These are phyloP conservation scores for Plasmodium coatneyi DNA, from an alignment of 169 alveolate species.

Conservation along the genomic window DNA sequence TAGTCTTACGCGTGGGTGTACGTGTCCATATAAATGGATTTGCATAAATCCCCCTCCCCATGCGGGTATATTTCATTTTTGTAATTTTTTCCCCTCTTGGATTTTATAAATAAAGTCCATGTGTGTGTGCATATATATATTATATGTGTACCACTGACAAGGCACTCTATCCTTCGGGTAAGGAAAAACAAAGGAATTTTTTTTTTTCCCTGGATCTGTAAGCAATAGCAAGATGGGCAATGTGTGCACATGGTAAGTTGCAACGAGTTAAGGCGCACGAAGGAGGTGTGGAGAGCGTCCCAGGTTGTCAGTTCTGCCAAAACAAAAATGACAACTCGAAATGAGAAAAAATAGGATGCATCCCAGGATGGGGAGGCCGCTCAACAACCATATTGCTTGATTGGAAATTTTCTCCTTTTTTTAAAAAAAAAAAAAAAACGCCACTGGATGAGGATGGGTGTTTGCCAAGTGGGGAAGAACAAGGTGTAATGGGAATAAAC, in stretches of 20 bases:
- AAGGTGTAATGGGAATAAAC: not conserved
- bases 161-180: not conserved
- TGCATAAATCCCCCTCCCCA: not conserved
- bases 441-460: not conserved
- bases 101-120: not conserved
- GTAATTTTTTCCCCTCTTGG: not conserved
- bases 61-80: not conserved
- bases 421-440: not conserved
- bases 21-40: not conserved
- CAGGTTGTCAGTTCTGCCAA: not conserved
- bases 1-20: not conserved
- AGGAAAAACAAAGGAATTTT: not conserved
- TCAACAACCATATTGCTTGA: not conserved
- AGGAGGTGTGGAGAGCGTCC: not conserved
- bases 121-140: not conserved
- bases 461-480: not conserved
- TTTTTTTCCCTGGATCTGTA: not conserved
- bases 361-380: not conserved
- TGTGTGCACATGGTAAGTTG: slow-evolving; percentile 74
- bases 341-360: not conserved
- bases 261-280: not conserved
- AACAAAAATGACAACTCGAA: not conserved
- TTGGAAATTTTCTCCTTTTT: not conserved
- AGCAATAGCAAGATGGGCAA: slow-evolving; percentile 56
- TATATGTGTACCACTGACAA: not conserved